These are phyloP conservation scores for Fusarium sacchari DNA, from an alignment of 2,329 filamentous ascomycete genomes.

Conservation along the genomic window DNA sequence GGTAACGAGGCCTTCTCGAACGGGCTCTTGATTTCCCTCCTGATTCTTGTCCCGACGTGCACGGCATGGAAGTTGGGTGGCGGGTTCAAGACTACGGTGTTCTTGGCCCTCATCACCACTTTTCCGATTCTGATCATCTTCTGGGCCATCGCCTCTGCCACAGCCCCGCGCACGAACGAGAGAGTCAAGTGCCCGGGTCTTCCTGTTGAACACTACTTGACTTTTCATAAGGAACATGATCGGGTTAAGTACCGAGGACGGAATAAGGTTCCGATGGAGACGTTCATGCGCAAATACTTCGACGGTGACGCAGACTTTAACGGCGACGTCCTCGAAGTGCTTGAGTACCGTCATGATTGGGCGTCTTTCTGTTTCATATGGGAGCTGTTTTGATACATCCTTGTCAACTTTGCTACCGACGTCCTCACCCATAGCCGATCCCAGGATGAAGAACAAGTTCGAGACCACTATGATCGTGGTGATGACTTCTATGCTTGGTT, in stretches of 20 bases:
- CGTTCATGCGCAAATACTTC: slow-evolving; percentile 96
- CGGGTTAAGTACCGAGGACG: slow-evolving; percentile 73
- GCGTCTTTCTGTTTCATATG: slow-evolving; percentile 88
- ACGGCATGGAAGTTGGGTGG: slow-evolving; percentile 81
- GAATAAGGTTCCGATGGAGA: slow-evolving; percentile 85
- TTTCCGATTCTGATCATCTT: slow-evolving; percentile 81
- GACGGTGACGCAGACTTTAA: slow-evolving; percentile 92
- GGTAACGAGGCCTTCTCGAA: slow-evolving; percentile 9
- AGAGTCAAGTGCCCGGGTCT: slow-evolving; percentile 85
- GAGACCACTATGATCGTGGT: slow-evolving; percentile 93
- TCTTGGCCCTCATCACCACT: slow-evolving; percentile 79
- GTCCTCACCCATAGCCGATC: slow-evolving; percentile 88
- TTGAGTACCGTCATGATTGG: slow-evolving; percentile 96
- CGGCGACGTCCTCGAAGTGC: slow-evolving; percentile 82
- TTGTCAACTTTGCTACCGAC: slow-evolving; percentile 85
- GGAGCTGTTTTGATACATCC: slow-evolving; percentile 82
- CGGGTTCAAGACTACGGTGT: slow-evolving; percentile 84
- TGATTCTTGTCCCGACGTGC: not conserved
- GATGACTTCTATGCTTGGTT: slow-evolving; percentile 98
- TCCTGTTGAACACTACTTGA: slow-evolving; percentile 87
- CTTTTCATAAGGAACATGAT: slow-evolving; percentile 70
- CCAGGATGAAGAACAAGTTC: slow-evolving; percentile 95
- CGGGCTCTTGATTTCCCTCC: slow-evolving; percentile 7
- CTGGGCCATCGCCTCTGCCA: slow-evolving; percentile 81
- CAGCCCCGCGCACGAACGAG: slow-evolving; percentile 88